Evolutionary conservation across 2,329 filamentous ascomycete genomes (phyloP).

Genomic region (Sphaceloma murrayae): DNA sequence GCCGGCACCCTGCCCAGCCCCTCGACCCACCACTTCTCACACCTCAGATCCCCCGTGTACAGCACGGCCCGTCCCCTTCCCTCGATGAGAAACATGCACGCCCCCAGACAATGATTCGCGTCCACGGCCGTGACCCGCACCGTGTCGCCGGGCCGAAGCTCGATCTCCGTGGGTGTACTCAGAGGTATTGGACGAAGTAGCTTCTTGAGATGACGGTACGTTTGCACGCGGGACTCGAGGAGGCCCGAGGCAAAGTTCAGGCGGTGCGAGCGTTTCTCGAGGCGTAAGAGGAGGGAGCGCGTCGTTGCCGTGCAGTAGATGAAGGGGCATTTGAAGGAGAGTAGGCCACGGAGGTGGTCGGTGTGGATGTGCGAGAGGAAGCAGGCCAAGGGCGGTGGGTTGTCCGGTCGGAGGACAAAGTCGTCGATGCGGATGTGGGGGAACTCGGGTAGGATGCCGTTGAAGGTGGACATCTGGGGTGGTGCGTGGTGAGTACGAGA

Average conservation of each 20-base stretch:
- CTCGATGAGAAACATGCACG: conserved; percentile 89
- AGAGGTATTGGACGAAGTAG: conserved; percentile 72
- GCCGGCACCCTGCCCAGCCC: conserved; percentile 60
- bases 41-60: conserved; percentile 82
- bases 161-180: conserved; percentile 66
- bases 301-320: conserved; percentile 86
- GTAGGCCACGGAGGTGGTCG: conserved; percentile 75
- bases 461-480: conserved; percentile 62
- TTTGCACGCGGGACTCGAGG: conserved; percentile 61
- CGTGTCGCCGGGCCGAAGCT: conserved; percentile 57
- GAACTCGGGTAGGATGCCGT: conserved; percentile 64
- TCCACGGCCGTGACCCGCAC: conserved; percentile 78
- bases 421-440: conserved; percentile 75
- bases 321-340: conserved; percentile 66
- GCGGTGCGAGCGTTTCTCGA: conserved; percentile 70
- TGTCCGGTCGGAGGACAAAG: conserved; percentile 49
- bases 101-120: conserved; percentile 83
- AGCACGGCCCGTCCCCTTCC: conserved; percentile 60
- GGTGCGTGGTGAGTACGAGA: not conserved
- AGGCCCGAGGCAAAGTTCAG: conserved; percentile 73
- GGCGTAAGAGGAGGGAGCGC: conserved; percentile 63
- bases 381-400: conserved; percentile 61
- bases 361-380: conserved; percentile 91
- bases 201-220: conserved; percentile 65
- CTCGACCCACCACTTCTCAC: conserved; percentile 80